A percentile compares a stretch with the other conserved stretches of the same genome.
These are phyloP conservation scores for Solanum hybrid DNA, from an alignment of 305 asterid species.

Conservation along the genomic window DNA sequence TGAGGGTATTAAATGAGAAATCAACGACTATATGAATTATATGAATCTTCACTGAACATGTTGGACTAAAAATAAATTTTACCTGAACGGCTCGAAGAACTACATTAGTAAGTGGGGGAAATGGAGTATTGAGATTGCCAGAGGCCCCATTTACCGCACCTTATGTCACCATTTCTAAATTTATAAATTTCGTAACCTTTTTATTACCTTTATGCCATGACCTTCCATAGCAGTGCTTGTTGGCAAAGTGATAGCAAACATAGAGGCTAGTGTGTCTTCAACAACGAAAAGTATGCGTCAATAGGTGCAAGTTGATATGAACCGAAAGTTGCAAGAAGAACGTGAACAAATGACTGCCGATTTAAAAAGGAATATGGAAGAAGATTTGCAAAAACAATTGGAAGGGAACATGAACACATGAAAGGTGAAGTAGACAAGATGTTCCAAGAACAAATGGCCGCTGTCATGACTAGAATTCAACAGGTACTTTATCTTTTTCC, in stretches of 20 bases:
- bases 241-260: constrained; percentile 51
- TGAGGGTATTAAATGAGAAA: no score
- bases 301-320: no score
- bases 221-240: constrained; percentile 75
- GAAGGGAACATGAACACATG: no score
- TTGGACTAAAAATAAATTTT: background rate
- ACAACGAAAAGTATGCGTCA: no score
- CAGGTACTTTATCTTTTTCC: no score
- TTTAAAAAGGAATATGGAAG: no score
- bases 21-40: background rate
- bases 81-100: constrained; percentile 73
- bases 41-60: background rate
- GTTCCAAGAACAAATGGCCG: no score
- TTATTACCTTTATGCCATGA: constrained; percentile 94
- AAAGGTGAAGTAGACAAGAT: no score
- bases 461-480: no score
- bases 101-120: constrained; percentile 31
- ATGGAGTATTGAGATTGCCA: constrained; percentile 47
- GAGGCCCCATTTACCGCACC: constrained; percentile 70
- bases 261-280: background rate
- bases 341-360: background rate
- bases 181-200: constrained; percentile 69
- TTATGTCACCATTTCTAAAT: constrained; percentile 61
- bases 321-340: background rate
- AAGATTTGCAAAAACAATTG: no score